Evolutionary conservation across 805 yeast species (phyloP).

Genomic region (Wickerhamomyces kurtzmanii): DNA sequence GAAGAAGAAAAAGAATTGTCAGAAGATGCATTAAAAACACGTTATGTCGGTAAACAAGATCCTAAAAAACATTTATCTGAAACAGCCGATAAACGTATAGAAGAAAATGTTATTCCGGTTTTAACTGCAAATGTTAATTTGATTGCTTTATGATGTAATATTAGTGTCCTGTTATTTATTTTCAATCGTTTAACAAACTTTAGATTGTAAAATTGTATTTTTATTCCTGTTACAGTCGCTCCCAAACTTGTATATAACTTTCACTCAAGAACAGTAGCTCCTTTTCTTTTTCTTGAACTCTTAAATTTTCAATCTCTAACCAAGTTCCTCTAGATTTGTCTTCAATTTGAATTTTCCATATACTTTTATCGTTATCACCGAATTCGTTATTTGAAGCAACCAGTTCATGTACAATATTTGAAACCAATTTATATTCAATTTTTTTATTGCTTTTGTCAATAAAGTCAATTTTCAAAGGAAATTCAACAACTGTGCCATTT

Average conservation of each 20-base stretch:
- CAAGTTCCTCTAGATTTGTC: constrained; percentile 42
- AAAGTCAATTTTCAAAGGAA: constrained; percentile 31
- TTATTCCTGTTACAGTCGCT: constrained; percentile 12
- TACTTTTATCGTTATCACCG: constrained; percentile 19
- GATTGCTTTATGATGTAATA: constrained; percentile 73
- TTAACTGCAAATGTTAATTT: constrained; percentile 86
- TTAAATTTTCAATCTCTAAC: constrained; percentile 48
- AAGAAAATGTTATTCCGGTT: constrained; percentile 81
- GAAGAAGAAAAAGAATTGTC: constrained; percentile 84
- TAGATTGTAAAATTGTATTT: no score
- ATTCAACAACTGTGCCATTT: constrained; percentile 57
- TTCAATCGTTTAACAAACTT: no score
- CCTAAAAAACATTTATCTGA: constrained; percentile 95
- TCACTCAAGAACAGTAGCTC: constrained; percentile 57
- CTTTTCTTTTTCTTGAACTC: constrained; percentile 33
- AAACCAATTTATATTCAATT: constrained; percentile 30
- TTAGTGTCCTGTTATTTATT: no score
- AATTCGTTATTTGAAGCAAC: constrained; percentile 8
- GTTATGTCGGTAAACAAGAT: constrained; percentile 97
- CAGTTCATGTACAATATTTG: constrained; percentile 34
- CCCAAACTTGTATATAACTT: constrained; percentile 63
- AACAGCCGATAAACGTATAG: constrained; percentile 77
- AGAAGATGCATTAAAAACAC: constrained; percentile 84
- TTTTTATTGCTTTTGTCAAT: constrained; percentile 16
- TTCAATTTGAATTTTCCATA: constrained; percentile 40